Evolutionary conservation across 108 stramenopile species (phyloP).

Genomic region (Nitzschia inconspicua): DNA sequence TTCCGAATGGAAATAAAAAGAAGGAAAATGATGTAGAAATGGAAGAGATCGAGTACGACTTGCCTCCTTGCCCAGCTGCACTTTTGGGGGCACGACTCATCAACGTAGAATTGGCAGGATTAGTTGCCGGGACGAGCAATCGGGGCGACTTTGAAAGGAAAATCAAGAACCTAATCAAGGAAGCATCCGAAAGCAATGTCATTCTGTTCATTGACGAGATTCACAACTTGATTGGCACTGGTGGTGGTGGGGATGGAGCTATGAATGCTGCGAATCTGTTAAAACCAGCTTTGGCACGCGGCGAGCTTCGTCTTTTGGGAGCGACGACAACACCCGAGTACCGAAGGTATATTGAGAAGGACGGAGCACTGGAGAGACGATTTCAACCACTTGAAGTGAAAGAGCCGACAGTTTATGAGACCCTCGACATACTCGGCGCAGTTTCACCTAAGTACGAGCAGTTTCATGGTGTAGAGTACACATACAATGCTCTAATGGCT

Average conservation of each 20-base stretch:
- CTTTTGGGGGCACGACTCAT: conserved; percentile 62
- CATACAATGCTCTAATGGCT: conserved; percentile 54
- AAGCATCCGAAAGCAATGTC: conserved; percentile 54
- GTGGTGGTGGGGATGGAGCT: conserved; percentile 85
- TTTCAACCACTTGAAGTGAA: conserved; percentile 82
- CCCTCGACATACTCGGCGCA: conserved; percentile 75
- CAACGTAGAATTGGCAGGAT: conserved; percentile 64
- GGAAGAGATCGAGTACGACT: conserved; percentile 41
- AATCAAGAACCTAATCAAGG: conserved; percentile 69
- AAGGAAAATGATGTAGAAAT: conserved; percentile 11
- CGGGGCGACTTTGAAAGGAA: conserved; percentile 88
- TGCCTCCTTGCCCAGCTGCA: conserved; percentile 62
- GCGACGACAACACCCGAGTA: conserved; percentile 90
- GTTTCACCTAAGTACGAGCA: conserved; percentile 77
- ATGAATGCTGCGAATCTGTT: conserved; percentile 89
- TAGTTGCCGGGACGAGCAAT: conserved; percentile 81
- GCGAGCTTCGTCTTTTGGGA: conserved; percentile 74
- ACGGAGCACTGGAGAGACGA: conserved; percentile 84
- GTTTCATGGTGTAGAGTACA: conserved; percentile 71
- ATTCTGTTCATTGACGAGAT: conserved; percentile 89
- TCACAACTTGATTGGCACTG: conserved; percentile 80
- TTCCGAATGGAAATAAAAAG: conserved; percentile 5
- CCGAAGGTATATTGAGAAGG: conserved; percentile 84
- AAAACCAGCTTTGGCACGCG: conserved; percentile 86
- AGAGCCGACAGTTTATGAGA: conserved; percentile 82